Evolutionary conservation across 2,329 filamentous ascomycete genomes (phyloP), one percentile per base, ranked within the genome.

Genomic region (Hymenoscyphus fraxineus): DNA sequence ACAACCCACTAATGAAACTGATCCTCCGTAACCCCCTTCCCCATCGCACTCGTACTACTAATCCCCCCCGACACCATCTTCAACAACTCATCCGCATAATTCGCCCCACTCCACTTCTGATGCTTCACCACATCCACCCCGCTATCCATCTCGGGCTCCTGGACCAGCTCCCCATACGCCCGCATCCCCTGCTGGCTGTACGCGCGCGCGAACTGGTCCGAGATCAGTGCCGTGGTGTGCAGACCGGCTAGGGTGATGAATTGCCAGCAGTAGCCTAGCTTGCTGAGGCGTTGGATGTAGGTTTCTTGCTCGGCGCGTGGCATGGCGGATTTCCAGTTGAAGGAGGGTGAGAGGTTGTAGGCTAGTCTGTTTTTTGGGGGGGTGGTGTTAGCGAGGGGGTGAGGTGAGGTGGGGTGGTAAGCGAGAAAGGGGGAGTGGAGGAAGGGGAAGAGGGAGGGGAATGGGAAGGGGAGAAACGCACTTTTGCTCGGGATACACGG

Each of bases 321-420:
- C 93, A 97, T 97, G 73, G 94, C 95, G 65, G 93, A 85, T 83
- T 98, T 98, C 95, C 95, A 99, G 87, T 99, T 99, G 89, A 99
- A 99, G 3, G 93, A 97, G 38, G 95, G 95, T 0, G 93, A 97
- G 69, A 99, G 89, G 83, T 99, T 99, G 83, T 99, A 99, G 5
- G 95, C 90, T 66, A 99, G 90, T 77, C 91, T 95, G 70, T 51
- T 41, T 27, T 27, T 27, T n/a, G n/a, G n/a, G 27, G 2, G 39
- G 12, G 16, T 22, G 41, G 13, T 32, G 57, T 63, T 62, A 62
- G 58, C 32, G 58, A 32, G 47, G 7, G 41, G 54, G 57, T 55
- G 60, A 32, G 22, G 16, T n/a, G 44, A 31, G 22, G 22, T 27
- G 27, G 27, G 27, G 27, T 27, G 27, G 27, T 27, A 27, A 27